Evolutionary conservation across 306 rosid genomes (phyloP).

Genomic region (Prunus davidiana): DNA sequence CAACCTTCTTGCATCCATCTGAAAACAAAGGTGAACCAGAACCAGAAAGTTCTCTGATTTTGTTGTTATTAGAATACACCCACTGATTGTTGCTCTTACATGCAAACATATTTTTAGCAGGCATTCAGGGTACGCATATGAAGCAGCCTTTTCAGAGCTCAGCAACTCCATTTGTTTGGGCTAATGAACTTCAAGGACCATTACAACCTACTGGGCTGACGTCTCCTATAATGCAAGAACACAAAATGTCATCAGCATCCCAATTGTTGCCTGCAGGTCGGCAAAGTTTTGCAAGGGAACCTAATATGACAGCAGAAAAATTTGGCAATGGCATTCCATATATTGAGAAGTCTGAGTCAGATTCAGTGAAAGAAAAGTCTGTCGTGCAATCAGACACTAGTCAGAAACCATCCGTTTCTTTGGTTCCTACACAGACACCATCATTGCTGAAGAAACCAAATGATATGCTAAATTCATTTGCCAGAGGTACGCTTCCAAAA

Average conservation of each 20-base stretch:
- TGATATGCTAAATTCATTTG: slow-evolving; percentile 33
- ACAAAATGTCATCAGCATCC: slow-evolving; percentile 31
- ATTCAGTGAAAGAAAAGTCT: slow-evolving; percentile 37
- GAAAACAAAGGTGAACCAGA: slow-evolving; percentile 43
- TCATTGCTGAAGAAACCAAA: slow-evolving; percentile 30
- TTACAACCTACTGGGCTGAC: slow-evolving; percentile 30
- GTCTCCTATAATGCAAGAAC: slow-evolving; percentile 33
- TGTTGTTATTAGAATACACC: not conserved
- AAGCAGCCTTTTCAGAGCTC: slow-evolving; percentile 36
- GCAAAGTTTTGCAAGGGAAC: slow-evolving; percentile 29
- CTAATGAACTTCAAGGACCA: slow-evolving; percentile 33
- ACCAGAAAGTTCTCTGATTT: slow-evolving; percentile 3
- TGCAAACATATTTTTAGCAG: slow-evolving; percentile 35
- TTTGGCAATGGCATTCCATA: slow-evolving; percentile 8
- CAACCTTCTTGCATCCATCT: slow-evolving; percentile 36
- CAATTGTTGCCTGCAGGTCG: slow-evolving; percentile 28
- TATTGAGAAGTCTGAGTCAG: slow-evolving; percentile 30
- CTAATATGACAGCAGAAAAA: slow-evolving; percentile 32
- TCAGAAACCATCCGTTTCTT: slow-evolving; percentile 32
- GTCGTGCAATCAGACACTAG: slow-evolving; percentile 23
- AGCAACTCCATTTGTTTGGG: slow-evolving; percentile 31
- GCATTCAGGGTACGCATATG: slow-evolving; percentile 26
- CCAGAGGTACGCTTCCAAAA: slow-evolving; percentile 27
- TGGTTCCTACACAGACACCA: slow-evolving; percentile 30
- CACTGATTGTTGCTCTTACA: slow-evolving; percentile 14